Evolutionary conservation across 2,329 filamentous ascomycete genomes (phyloP), one percentile per base, ranked within the genome.

Genomic region (Colletotrichum caudatum): DNA sequence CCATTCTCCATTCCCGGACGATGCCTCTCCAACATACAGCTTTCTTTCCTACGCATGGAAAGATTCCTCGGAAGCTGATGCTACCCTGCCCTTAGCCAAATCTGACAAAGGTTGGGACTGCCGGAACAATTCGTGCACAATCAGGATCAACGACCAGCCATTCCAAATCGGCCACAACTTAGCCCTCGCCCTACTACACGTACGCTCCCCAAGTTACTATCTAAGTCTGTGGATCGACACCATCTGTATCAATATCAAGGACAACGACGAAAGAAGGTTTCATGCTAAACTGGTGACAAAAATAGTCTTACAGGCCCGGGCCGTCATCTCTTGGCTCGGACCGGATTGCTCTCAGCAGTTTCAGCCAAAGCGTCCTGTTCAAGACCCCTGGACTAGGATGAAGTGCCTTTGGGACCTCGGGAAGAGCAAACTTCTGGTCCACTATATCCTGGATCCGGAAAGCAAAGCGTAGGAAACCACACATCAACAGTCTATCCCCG

Each of bases 31-130:
- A 20, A n/a, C 6, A 5, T 56, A 56, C 20, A 3, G 1, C 29
- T 56, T 56, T 6, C 53, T 56, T n/a, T 56, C 53, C 53, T 56
- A 56, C 33, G 12, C 53, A n/a, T 56, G 53, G 18, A n/a, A 35
- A n/a, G 53, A 56, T 35, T 12, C 53, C 0, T 56, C 53, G 3
- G 53, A 56, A n/a, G 53, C 33, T 11, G 53, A n/a, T 18, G 53
- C 53, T 20, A 56, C 33, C 23, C 53, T 56, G 18, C 53, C 53
- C 29, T 16, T 56, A 9, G 33, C 53, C 33, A 56, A n/a, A 5
- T 37, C 53, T 23, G 18, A 14, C 20, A 3, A 7, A n/a, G 33
- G 16, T 20, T 35, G 53, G 53, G 18, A 56, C 18, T 2, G 2
- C 1, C 53, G 12, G 53, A 20, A 56, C 7, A 56, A 56, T 5